Evolutionary conservation across 2,329 filamentous ascomycete species (phyloP), one percentile per base, ranked within the genome.

Genomic region (Pestalotiopsis sp.): DNA sequence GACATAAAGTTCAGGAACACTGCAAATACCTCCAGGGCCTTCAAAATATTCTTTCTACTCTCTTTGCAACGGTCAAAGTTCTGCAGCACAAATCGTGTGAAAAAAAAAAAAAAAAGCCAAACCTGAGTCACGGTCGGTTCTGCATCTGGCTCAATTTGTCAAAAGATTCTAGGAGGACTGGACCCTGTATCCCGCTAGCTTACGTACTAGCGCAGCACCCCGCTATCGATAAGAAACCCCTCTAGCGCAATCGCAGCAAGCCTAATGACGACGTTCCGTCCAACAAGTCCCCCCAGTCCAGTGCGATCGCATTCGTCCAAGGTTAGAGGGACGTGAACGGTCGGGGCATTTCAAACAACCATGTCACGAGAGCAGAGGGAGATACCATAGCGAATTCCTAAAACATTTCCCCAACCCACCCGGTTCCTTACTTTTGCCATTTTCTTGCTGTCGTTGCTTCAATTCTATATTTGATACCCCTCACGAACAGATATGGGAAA

Each of bases 401-500:
- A 17, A 23, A 52, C 45, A 23, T n/a, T 36, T 2, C 31, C 31
- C 31, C 17, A 52, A 20, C 2, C 6, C 9, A 20, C n/a, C n/a
- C 14, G 7, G 17, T 11, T 52, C n/a, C 13, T 49, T 49, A 49
- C 5, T 17, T 17, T 45, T 45, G 12, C 39, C 39, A 14, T 3
- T 49, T 49, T 7, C 14, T 49, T n/a, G 13, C 20, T 52, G 7
- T 52, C 45, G 31, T 36, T 36, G n/a, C 45, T n/a, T n/a, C 17
- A 52, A n/a, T n/a, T n/a, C 45, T 9, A n/a, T 52, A n/a, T 23
- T n/a, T 52, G 5, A 6, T 52, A n/a, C 0, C 1, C 4, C 17
- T 52, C 17, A 17, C 45, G 3, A 45, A 4, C 58, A 17, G 27
- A 60, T 14, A 90, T 90, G 87, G 87, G 87, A 45, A 86, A 85